phyloP scores from a whole-genome alignment of 2,329 filamentous ascomycete genomes.

The Kalmusia sp. region DNA sequence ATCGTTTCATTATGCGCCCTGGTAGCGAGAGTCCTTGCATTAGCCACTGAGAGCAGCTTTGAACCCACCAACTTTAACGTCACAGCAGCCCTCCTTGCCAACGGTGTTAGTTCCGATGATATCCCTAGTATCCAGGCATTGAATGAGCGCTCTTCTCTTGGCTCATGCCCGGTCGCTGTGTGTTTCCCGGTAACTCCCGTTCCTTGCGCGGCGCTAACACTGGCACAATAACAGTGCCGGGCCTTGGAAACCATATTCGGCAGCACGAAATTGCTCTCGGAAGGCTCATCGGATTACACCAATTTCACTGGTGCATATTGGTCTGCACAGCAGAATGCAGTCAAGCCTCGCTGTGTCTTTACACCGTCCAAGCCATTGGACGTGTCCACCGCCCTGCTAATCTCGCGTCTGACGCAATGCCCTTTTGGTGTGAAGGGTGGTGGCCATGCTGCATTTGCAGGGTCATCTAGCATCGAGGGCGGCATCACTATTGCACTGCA shows the following conservation, averaged over 20 bases:
- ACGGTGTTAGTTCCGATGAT: constrained; percentile 17
- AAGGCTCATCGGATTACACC: constrained; percentile 22
- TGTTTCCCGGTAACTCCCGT: constrained; percentile 2
- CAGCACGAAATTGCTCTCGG: constrained; percentile 17
- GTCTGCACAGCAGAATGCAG: constrained; percentile 31
- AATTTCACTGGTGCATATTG: constrained; percentile 29
- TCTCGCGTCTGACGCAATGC: too few relatives aligned
- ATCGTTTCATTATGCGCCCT: constrained; percentile 17
- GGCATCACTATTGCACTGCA: constrained; percentile 55
- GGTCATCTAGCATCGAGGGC: constrained; percentile 49
- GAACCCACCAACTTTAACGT: constrained; percentile 17
- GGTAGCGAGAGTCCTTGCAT: constrained; percentile 15
- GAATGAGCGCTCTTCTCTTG: constrained; percentile 5
- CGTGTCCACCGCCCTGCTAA: too few relatives aligned
- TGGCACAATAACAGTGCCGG: constrained; percentile 27
- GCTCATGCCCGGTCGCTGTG: constrained; percentile 24
- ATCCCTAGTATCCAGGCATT: constrained; percentile 14
- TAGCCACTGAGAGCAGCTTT: constrained; percentile 10
- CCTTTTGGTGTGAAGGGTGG: constrained; percentile 55
- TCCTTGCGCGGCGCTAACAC: background rate
- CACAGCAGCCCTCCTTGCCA: constrained; percentile 15
- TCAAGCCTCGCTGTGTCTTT: constrained; percentile 42
- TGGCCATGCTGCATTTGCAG: constrained; percentile 51
- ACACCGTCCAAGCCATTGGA: too few relatives aligned
- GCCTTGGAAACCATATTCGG: constrained; percentile 31